These are phyloP conservation scores for Manihot esculenta DNA, from an alignment of 441 rosid genomes.

Conservation along the genomic window DNA sequence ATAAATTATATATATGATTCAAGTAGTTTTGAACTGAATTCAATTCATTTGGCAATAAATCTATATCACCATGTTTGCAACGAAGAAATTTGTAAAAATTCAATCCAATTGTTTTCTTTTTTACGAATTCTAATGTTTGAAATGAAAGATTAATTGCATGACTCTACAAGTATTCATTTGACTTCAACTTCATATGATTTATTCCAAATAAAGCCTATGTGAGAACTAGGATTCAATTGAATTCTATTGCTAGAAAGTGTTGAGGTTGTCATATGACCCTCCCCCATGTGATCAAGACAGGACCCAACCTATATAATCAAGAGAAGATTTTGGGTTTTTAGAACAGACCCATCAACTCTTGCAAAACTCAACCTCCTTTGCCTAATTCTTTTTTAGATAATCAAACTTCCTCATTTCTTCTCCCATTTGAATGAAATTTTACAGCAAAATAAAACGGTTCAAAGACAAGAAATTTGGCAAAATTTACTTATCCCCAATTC, in stretches of 20 bases:
- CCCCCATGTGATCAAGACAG: background rate
- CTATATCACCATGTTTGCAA: too few relatives aligned
- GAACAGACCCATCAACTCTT: background rate
- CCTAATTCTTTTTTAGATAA: background rate
- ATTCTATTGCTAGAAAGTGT: background rate
- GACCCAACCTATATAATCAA: background rate
- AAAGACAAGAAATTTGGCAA: background rate
- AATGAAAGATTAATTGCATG: too few relatives aligned
- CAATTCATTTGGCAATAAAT: background rate
- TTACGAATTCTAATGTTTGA: too few relatives aligned
- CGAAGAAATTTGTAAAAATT: too few relatives aligned
- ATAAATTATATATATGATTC: background rate
- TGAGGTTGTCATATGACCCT: background rate
- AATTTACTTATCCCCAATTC: background rate
- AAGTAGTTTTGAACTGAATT: background rate
- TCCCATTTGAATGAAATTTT: background rate
- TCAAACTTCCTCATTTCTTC: background rate
- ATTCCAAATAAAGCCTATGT: too few relatives aligned
- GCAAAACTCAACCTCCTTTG: background rate
- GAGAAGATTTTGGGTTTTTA: background rate
- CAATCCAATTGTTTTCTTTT: too few relatives aligned
- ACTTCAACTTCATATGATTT: too few relatives aligned
- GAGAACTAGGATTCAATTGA: background rate
- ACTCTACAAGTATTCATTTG: too few relatives aligned
- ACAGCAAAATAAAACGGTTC: background rate